Base-by-base conservation (phyloP, 2,329 filamentous ascomycete species). In the Aspergillus alliaceus region DNA sequence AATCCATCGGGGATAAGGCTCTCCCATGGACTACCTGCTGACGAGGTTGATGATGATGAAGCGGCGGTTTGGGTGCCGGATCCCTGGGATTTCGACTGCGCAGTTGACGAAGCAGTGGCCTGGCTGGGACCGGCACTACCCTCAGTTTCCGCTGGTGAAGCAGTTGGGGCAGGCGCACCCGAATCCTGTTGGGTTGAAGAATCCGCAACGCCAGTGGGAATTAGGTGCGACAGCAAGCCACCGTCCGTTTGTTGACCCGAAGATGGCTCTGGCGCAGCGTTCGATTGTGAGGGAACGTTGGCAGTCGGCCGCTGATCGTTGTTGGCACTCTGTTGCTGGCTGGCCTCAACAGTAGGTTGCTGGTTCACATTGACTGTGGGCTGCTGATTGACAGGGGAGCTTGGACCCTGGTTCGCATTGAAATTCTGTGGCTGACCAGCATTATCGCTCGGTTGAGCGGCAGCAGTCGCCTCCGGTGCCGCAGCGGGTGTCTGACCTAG, bases 1-100 rank as follows among this genome's bases (percentile, higher is more conserved):
- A 57, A 22, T 24, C 59, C 58, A 27, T 60, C 58, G 6, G 53
- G 60, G 46, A 56, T 59, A 29, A 32, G 57, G n/a, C 22, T 35
- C 22, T 53, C 47, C 51, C 53, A 42, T 8, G 52, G 46, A 34
- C 24, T 51, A 35, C 24, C 40, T 25, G 27, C 24, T 8, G 53
- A 48, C 11, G 48, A 35, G 6, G 54, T 51, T n/a, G n/a, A n/a
- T 25, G 59, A 42, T 8, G 56, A 51, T 12, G 56, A 51, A 42
- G 55, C 42, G 25, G 50, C 31, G n/a, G 59, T 24, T 32, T 53
- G 50, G 20, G 56, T 27, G 6, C 56, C 31, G 32, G 39, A 29
- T 22, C 34, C 29, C n/a, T 32, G n/a, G 18, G 39, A 31, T 39
- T 27, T 49, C 14, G 51, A 18, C 39, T 53, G 51, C 18, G 27